A percentile compares a stretch with the other conserved stretches of the same genome.
phyloP scores from a whole-genome alignment of 768 basidiomycete genomes.

The Boletus pseudopeckii region DNA sequence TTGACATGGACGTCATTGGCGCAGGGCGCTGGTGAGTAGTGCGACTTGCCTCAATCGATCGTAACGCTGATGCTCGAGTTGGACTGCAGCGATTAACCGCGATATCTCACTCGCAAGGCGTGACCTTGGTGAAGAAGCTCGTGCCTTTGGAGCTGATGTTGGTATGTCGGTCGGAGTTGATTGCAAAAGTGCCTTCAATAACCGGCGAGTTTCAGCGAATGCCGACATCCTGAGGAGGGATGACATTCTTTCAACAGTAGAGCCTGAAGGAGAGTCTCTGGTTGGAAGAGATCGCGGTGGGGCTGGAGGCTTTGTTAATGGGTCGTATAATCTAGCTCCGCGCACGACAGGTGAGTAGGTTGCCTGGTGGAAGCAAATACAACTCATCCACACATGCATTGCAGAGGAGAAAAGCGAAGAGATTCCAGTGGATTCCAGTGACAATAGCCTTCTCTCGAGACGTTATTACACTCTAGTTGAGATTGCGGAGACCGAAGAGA shows the following conservation, averaged over 20 bases:
- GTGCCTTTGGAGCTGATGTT: background rate
- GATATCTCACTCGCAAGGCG: background rate
- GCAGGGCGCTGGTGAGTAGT: slow-evolving; percentile 7
- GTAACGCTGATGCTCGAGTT: background rate
- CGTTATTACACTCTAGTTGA: slow-evolving; percentile 10
- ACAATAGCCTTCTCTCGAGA: background rate
- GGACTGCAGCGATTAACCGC: slow-evolving; percentile 2
- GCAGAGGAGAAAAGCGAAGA: background rate
- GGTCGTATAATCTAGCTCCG: background rate
- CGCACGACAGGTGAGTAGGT: slow-evolving; percentile 2
- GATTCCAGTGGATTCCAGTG: background rate
- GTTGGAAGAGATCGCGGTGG: background rate
- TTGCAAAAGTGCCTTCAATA: background rate
- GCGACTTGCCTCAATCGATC: background rate
- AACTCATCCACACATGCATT: background rate
- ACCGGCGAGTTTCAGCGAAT: background rate
- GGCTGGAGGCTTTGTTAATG: background rate
- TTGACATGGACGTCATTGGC: slow-evolving; percentile 3
- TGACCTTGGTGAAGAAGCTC: background rate
- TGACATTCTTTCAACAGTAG: no score
- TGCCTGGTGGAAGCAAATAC: background rate
- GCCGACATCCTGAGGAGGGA: background rate
- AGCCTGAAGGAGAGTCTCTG: background rate
- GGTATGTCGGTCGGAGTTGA: slow-evolving; percentile 1
- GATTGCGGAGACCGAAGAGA: background rate